Conservation (phyloP, 2,329 filamentous ascomycete genomes). For the Orbilia javanica region DNA sequence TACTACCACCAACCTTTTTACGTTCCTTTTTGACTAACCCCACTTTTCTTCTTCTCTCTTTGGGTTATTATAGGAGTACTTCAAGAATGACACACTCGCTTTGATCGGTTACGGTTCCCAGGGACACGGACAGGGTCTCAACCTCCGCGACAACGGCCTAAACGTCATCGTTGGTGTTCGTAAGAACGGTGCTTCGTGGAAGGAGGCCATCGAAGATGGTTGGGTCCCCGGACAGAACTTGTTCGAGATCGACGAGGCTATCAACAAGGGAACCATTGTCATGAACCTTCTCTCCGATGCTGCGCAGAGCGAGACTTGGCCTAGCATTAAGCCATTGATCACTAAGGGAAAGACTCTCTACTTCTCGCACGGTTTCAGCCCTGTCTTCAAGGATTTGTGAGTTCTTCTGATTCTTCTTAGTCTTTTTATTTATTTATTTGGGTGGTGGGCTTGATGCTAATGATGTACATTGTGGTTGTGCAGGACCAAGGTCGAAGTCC, state of each 20-base stretch:
- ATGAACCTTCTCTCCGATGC: conserved; percentile 99
- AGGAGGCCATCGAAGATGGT: conserved; percentile 95
- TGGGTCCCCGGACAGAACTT: conserved; percentile 99
- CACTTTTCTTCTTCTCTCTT: conserved; percentile 13
- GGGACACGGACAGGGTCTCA: conserved; percentile 96
- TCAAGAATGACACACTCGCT: conserved; percentile 99
- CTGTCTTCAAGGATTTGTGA: conserved; percentile 94
- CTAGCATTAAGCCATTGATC: conserved; percentile 95
- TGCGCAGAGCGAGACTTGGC: conserved; percentile 99
- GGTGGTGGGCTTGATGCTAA: conserved; percentile 10
- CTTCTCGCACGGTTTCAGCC: conserved; percentile 99
- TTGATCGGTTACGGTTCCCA: conserved; percentile 89
- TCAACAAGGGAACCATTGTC: conserved; percentile 90
- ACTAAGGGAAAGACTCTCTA: conserved; percentile 99
- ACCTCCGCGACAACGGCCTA: conserved; percentile 99
- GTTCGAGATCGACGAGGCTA: conserved; percentile 97
- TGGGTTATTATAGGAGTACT: conserved; percentile 79
- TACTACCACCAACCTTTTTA: no score
- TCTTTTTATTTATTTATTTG: background rate
- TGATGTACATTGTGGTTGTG: background rate
- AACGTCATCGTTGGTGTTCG: conserved; percentile 99
- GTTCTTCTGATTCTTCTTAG: conserved; percentile 2
- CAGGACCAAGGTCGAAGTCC: conserved; percentile 93
- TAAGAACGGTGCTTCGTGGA: conserved; percentile 98
- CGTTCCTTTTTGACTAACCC: conserved; percentile 25